phyloP scores from a whole-genome alignment of 1,284 basidiomycete species.

The Sanghuangporus baumii region DNA sequence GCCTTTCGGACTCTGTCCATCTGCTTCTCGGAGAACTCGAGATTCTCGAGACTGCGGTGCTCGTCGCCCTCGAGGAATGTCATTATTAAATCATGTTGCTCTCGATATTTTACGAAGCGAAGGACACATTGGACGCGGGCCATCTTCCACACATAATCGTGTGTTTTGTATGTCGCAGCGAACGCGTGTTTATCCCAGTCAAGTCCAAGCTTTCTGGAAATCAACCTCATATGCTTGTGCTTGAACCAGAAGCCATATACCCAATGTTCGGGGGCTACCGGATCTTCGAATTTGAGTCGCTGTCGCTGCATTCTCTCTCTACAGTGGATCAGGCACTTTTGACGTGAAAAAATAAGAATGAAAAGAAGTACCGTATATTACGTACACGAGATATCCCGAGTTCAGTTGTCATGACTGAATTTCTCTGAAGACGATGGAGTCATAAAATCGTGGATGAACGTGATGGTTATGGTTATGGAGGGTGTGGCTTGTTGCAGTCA shows the following conservation, averaged over 20 bases:
- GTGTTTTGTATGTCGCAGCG: background rate
- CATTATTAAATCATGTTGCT: background rate
- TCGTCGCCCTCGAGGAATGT: background rate
- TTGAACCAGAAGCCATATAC: background rate
- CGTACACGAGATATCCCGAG: no score
- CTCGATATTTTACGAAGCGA: background rate
- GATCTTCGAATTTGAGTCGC: background rate
- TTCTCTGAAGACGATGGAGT: no score
- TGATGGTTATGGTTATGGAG: no score
- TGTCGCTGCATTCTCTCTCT: background rate
- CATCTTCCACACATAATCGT: background rate
- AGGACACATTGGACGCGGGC: background rate
- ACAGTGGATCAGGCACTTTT: background rate
- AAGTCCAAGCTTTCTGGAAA: background rate
- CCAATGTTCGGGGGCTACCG: no score
- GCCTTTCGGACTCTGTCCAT: background rate
- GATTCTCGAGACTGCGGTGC: background rate
- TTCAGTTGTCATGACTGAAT: no score
- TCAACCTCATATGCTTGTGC: background rate
- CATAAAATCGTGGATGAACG: no score
- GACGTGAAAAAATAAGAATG: background rate
- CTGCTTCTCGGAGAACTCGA: background rate
- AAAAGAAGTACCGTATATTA: background rate
- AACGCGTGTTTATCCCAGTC: background rate
- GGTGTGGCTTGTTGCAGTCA: no score